These are phyloP conservation scores for Brassica napus DNA, from an alignment of 345 rosid genomes.

Conservation along the genomic window Da-Ae NC_063449.1:35372001-35372500, in stretches of 20 bases:
- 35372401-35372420: background rate
- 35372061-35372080: constrained; percentile 17
- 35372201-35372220: background rate
- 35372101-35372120: background rate
- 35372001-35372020: background rate
- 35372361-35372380: background rate
- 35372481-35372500: background rate
- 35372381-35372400: background rate
- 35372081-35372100: constrained; percentile 11
- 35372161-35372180: constrained; percentile 11
- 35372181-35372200: background rate
- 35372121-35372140: background rate
- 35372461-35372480: background rate
- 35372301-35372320: background rate
- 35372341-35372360: background rate
- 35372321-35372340: background rate
- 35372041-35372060: background rate
- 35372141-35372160: background rate
- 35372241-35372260: background rate
- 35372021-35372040: constrained; percentile 8
- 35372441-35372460: background rate
- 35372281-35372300: no score
- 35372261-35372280: no score
- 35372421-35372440: no score
- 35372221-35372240: background rate